phyloP scores from a whole-genome alignment of 805 yeast species.

The Priceomyces castillae region DNA sequence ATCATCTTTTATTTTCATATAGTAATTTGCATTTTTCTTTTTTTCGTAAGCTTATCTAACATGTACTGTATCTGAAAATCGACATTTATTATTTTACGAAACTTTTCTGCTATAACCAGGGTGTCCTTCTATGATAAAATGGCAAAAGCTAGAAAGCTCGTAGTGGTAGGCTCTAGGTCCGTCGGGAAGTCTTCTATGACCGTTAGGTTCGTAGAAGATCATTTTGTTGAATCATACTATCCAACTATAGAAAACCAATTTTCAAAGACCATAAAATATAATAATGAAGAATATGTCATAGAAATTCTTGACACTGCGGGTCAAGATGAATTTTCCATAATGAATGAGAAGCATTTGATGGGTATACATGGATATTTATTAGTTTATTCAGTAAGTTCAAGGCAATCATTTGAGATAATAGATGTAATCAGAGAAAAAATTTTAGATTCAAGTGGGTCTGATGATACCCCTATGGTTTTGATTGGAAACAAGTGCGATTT shows the following conservation, averaged over 20 bases:
- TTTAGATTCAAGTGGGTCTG: slow-evolving; percentile 58
- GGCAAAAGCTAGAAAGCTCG: slow-evolving; percentile 67
- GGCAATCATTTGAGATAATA: slow-evolving; percentile 74
- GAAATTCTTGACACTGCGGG: slow-evolving; percentile 93
- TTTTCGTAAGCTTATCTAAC: not conserved
- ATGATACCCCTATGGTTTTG: slow-evolving; percentile 47
- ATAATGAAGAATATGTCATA: slow-evolving; percentile 72
- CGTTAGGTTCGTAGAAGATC: slow-evolving; percentile 82
- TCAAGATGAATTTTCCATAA: slow-evolving; percentile 81
- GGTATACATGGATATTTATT: slow-evolving; percentile 83
- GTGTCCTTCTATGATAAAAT: slow-evolving; percentile 12
- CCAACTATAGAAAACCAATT: slow-evolving; percentile 90
- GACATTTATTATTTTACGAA: not conserved
- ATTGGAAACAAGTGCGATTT: slow-evolving; percentile 77
- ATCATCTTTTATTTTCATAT: not conserved
- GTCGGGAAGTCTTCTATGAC: slow-evolving; percentile 88
- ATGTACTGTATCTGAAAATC: not conserved
- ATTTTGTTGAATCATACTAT: slow-evolving; percentile 83
- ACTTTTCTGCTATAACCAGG: not conserved
- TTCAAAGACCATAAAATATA: slow-evolving; percentile 62
- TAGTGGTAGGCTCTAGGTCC: slow-evolving; percentile 83
- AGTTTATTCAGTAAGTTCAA: slow-evolving; percentile 77
- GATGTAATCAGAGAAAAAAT: slow-evolving; percentile 80
- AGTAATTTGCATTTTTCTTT: not conserved
- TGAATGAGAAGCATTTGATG: slow-evolving; percentile 73